Base-by-base conservation (phyloP, 2,329 filamentous ascomycete species). In the Cercospora nicotianae region DNA sequence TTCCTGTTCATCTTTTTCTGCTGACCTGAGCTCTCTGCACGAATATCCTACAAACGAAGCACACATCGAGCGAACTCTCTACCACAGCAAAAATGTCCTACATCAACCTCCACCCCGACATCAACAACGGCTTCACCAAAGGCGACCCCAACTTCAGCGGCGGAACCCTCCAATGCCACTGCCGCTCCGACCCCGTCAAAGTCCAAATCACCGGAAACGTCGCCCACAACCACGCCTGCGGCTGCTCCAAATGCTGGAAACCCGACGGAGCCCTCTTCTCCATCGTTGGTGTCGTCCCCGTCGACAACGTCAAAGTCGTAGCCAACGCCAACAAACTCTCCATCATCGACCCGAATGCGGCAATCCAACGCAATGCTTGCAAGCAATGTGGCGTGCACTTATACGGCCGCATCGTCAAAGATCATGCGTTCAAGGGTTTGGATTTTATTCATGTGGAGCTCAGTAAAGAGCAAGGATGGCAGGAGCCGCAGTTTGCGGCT, bases 201-300 rank as follows among this genome's bases (percentile, higher is more conserved):
- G 83, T 91, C 23, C 83, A 83, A 0, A 82, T 91, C 45, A 77
- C 73, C 67, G 81, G 84, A 75, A 87, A 90, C 73, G 85, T 91
- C 65, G 80, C 83, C 1, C 88, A 90, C 82, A 90, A 91, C 82
- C 89, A 91, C 79, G 88, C 87, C 65, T 91, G 89, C 79, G 89
- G 89, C 70, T 91, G 89, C 80, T 90, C 87, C 64, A 89, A 90
- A 78, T 91, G 89, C 84, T 91, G 88, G 88, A 91, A 90, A 79
- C 89, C 89, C 5, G 67, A 78, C 2, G 87, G 87, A 31, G 83
- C 87, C 0, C 84, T 91, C 69, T 91, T 91, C 82, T 86, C 86
- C 68, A 75, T 91, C 72, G 83, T 91, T 59, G 88, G 80, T 67
- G 89, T 91, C 63, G 79, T 90, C 2, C 85, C 89, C 5, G 77